These are phyloP conservation scores for Plasmodium billcollinsi DNA, from an alignment of 169 alveolate genomes.

Conservation along the genomic window DNA sequence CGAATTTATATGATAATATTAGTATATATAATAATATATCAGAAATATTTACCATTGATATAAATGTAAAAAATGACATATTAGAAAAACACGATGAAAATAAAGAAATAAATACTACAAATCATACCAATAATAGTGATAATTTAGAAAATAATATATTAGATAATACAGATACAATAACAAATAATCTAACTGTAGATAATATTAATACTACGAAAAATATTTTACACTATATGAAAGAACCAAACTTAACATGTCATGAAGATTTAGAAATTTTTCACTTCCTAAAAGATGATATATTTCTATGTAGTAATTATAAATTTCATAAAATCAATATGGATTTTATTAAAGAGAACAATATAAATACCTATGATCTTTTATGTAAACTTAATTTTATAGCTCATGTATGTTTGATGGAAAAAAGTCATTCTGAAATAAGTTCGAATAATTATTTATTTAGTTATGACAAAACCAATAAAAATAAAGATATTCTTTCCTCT, in stretches of 20 bases:
- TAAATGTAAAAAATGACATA: background rate
- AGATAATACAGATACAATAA: background rate
- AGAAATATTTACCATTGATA: conserved; percentile 38
- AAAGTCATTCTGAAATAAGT: conserved; percentile 20
- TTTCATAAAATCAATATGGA: conserved; percentile 42
- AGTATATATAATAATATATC: conserved; percentile 17
- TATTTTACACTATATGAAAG: conserved; percentile 39
- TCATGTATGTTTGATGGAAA: conserved; percentile 63
- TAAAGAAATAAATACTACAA: background rate
- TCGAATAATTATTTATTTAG: conserved; percentile 37
- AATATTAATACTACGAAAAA: background rate
- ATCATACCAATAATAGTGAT: background rate
- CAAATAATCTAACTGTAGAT: background rate
- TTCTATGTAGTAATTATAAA: conserved; percentile 40
- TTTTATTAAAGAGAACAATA: conserved; percentile 35
- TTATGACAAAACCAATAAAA: conserved; percentile 25
- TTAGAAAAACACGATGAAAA: background rate
- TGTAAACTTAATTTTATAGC: conserved; percentile 52
- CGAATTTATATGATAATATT: conserved; percentile 21
- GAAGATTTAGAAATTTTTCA: conserved; percentile 55
- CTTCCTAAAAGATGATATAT: conserved; percentile 63
- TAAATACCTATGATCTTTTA: conserved; percentile 23
- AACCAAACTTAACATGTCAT: conserved; percentile 47
- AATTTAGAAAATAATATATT: conserved; percentile 2
- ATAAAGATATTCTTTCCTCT: conserved; percentile 47